These are phyloP conservation scores for Ophiorrhiza pumila DNA, from an alignment of 257 asterid species.

Conservation along the genomic window DNA sequence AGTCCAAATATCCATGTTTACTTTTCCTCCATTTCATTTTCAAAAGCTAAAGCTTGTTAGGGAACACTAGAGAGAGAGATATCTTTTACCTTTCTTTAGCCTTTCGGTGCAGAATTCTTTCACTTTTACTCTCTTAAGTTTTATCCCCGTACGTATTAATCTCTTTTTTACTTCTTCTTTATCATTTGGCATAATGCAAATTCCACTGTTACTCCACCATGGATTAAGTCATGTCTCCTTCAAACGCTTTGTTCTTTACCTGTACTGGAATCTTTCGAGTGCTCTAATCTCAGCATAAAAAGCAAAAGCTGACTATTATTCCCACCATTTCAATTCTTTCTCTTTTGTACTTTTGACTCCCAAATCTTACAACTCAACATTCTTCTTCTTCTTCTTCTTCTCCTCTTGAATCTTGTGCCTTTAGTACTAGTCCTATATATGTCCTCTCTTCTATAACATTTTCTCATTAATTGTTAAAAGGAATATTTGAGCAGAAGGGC, in stretches of 20 bases:
- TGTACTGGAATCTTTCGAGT: slow-evolving; percentile 24
- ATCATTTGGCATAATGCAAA: slow-evolving; percentile 34
- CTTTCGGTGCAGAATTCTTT: slow-evolving; percentile 65
- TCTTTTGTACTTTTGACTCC: slow-evolving; percentile 44
- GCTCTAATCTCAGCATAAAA: slow-evolving; percentile 27
- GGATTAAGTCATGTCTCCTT: slow-evolving; percentile 24
- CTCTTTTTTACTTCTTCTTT: not conserved
- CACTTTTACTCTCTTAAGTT: slow-evolving; percentile 19
- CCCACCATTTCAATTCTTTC: slow-evolving; percentile 29
- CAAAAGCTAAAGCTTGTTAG: slow-evolving; percentile 12
- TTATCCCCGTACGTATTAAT: not conserved
- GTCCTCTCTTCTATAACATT: not conserved
- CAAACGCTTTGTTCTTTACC: slow-evolving; percentile 12
- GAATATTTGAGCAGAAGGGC: not conserved
- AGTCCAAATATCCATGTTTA: not conserved
- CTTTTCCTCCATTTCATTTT: slow-evolving; percentile 4
- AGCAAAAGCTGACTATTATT: slow-evolving; percentile 44
- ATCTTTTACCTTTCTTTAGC: slow-evolving; percentile 19
- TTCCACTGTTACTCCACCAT: slow-evolving; percentile 40
- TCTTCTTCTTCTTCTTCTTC: slow-evolving; percentile 10
- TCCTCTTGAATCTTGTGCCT: slow-evolving; percentile 11
- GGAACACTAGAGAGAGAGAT: slow-evolving; percentile 9
- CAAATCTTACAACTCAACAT: slow-evolving; percentile 18
- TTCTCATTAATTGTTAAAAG: not conserved
- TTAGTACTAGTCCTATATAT: slow-evolving; percentile 2